Evolutionary conservation across 345 rosid species (phyloP), one percentile per base, ranked within the genome.

Genomic region (Trapa incisa): DNA sequence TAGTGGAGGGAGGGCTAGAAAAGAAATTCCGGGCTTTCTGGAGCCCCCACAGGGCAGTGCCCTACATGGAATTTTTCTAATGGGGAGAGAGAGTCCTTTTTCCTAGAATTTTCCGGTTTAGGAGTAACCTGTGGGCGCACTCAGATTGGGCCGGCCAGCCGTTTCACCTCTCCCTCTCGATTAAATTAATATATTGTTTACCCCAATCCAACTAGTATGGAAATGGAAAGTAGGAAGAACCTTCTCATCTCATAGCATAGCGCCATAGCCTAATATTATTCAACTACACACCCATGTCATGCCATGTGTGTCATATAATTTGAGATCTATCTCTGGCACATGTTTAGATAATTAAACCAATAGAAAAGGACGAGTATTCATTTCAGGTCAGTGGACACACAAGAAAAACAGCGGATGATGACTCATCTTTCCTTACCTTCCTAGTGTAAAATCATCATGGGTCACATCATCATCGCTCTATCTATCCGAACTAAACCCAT

Each of bases 121-220:
- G 35, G 35, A 6, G 17, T n/a, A n/a, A 8, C 3, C 68, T 17
- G 29, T 32, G 61, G 68, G 68, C 68, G 68, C 61, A 57, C 45
- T 54, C 22, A 13, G 22, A 60, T 9, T 5, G 3, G 4, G 1
- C 32, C 43, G 1, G 60, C 68, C 68, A 6, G 60, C 68, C 10
- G 61, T 56, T 48, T 66, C 16, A 56, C 32, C 57, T 29, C 57
- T 22, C 57, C 57, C 29, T 22, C 29, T 22, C 29, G 29, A 22
- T 22, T 22, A 22, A 54, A 54, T 66, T 47, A 37, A 17, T 47
- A 22, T 22, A 22, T 4, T 47, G n/a, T 66, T 66, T 16, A 33
- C 60, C 39, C 45, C 43, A 48, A 50, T 37, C 45, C 43, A 48
- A 50, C 68, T 66, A 47, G 68, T 52, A 15, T 0, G 60, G 68